Percentiles rank a stretch among this genome's conserved stretches.
Evolutionary conservation across 768 basidiomycete genomes (phyloP).

Genomic region (Hydnomerulius pinastri): DNA sequence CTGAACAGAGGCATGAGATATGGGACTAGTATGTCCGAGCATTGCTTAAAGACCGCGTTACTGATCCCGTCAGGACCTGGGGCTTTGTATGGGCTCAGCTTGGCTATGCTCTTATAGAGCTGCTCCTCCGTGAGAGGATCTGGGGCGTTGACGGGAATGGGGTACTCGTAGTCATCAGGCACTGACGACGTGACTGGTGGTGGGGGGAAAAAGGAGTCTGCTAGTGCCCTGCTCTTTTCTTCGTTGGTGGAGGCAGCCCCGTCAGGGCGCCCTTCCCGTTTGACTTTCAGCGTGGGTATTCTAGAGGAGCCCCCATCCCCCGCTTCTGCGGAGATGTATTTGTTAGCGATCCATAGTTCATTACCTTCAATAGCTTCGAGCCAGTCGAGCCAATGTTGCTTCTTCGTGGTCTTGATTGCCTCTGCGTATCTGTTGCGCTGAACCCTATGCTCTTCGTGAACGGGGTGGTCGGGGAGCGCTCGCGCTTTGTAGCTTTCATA

Average conservation of each 20-base stretch:
- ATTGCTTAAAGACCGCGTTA: constrained; percentile 25
- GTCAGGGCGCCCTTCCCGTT: neutral
- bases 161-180: constrained; percentile 4
- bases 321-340: constrained; percentile 16
- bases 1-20: constrained; percentile 8
- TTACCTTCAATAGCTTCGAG: constrained; percentile 18
- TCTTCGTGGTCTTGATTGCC: constrained; percentile 15
- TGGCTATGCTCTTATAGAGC: constrained; percentile 2
- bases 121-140: constrained; percentile 6
- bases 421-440: constrained; percentile 17
- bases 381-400: constrained; percentile 22
- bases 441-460: constrained; percentile 14
- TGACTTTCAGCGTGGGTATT: neutral
- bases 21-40: constrained; percentile 5
- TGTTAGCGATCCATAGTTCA: constrained; percentile 27
- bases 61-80: constrained; percentile 29
- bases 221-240: constrained; percentile 21
- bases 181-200: constrained; percentile 1
- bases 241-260: constrained; percentile 13
- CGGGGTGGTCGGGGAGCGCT: constrained; percentile 20
- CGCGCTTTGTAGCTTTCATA: constrained; percentile 4
- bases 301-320: neutral
- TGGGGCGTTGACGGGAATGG: neutral
- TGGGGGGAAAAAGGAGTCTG: constrained; percentile 25
- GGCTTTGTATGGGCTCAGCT: constrained; percentile 20